Conservation (phyloP, 208 protist species). For the Plasmodiophora brassicae region DNA sequence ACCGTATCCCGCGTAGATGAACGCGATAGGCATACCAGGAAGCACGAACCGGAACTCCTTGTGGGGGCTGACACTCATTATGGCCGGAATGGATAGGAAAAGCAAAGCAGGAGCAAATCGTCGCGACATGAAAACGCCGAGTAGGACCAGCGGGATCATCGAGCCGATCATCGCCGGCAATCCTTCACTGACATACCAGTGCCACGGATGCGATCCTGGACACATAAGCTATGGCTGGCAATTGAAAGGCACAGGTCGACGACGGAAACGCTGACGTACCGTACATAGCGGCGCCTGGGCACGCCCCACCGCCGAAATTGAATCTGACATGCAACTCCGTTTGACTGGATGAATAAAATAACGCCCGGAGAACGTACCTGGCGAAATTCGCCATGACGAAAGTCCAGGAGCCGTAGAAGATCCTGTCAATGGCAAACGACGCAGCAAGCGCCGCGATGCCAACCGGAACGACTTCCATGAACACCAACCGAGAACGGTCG, state of each 20-base stretch:
- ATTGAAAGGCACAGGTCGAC: neutral
- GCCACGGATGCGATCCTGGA: neutral
- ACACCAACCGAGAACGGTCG: neutral
- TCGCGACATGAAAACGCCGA: neutral
- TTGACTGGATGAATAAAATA: too few species aligned
- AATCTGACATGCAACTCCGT: too few species aligned
- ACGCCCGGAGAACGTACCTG: too few species aligned
- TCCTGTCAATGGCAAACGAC: neutral
- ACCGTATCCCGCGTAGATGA: neutral
- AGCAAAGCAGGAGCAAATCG: neutral
- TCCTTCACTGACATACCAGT: conserved; percentile 20
- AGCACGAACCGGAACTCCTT: conserved; percentile 26
- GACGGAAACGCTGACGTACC: too few species aligned
- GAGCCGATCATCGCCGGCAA: neutral
- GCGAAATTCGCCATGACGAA: neutral
- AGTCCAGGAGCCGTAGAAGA: neutral
- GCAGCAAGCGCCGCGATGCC: neutral
- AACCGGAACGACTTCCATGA: neutral
- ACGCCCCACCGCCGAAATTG: neutral
- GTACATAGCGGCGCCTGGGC: neutral
- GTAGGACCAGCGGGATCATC: neutral
- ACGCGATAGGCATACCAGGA: neutral
- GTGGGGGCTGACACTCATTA: neutral
- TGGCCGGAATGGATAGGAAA: neutral
- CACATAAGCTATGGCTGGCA: neutral